Evolutionary conservation across 345 rosid species (phyloP).

Genomic region (Citrus sp.): DNA sequence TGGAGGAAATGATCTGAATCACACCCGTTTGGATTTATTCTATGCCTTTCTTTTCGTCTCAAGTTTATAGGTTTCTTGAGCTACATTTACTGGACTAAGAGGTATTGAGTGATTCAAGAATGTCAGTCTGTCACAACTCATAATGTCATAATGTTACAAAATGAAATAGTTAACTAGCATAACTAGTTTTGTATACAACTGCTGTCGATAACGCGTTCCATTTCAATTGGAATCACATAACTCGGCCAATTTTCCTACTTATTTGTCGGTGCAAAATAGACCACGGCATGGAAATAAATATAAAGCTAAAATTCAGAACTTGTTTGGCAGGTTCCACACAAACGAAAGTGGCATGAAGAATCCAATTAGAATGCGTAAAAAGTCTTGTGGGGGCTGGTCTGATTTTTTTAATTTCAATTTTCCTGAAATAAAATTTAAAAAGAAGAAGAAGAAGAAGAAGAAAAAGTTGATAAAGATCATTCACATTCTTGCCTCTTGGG

Average conservation of each 20-base stretch:
- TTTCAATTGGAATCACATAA: neutral
- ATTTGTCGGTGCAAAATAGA: neutral
- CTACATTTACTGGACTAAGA: conserved; percentile 33
- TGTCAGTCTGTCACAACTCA: too few relatives aligned
- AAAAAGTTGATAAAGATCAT: neutral
- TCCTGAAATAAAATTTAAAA: neutral
- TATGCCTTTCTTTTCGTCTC: conserved; percentile 30
- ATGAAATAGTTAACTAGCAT: too few relatives aligned
- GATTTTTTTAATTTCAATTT: too few relatives aligned
- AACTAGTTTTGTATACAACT: too few relatives aligned
- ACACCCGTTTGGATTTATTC: conserved; percentile 41
- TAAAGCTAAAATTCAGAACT: neutral
- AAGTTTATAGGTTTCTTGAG: conserved; percentile 36
- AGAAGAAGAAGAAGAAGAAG: neutral
- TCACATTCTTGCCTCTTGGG: neutral
- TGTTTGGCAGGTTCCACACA: neutral
- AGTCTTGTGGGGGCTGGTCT: too few relatives aligned
- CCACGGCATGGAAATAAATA: neutral
- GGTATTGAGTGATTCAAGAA: conserved; percentile 2
- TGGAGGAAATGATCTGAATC: conserved; percentile 36
- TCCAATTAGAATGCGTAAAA: too few relatives aligned
- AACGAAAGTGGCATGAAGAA: neutral
- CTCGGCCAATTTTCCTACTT: neutral
- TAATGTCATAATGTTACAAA: too few relatives aligned
- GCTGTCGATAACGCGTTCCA: neutral